Evolutionary conservation across 805 yeast genomes (phyloP).

Genomic region (Debaryomyces castellii): DNA sequence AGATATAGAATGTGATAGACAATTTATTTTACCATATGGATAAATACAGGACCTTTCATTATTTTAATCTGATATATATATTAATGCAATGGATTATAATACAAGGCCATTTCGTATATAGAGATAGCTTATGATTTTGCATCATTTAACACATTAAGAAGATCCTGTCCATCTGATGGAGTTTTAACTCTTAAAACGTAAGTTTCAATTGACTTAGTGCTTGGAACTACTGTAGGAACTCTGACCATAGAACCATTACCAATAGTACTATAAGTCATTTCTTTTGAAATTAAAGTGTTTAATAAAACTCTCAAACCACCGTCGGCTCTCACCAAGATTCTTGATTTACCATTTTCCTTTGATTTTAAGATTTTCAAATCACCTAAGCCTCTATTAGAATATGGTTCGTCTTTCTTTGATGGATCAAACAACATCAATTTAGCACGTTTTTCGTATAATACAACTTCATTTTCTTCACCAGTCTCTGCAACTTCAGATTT

Average conservation of each 20-base stretch:
- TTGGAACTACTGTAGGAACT: slow-evolving; percentile 57
- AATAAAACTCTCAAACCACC: slow-evolving; percentile 80
- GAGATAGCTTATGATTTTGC: slow-evolving; percentile 14
- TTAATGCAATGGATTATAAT: neutral
- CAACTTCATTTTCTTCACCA: slow-evolving; percentile 84
- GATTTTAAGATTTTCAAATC: slow-evolving; percentile 71
- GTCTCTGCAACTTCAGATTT: slow-evolving; percentile 56
- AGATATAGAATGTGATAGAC: slow-evolving; percentile 1
- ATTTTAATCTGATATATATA: neutral
- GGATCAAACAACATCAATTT: slow-evolving; percentile 65
- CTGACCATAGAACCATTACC: slow-evolving; percentile 68
- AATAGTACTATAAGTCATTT: slow-evolving; percentile 57
- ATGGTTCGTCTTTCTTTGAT: slow-evolving; percentile 48
- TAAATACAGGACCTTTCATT: neutral
- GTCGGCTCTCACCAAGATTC: slow-evolving; percentile 83
- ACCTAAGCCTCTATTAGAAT: slow-evolving; percentile 74
- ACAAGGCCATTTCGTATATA: neutral
- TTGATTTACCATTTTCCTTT: slow-evolving; percentile 57
- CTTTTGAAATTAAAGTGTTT: slow-evolving; percentile 60
- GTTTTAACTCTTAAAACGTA: slow-evolving; percentile 78
- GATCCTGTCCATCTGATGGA: slow-evolving; percentile 59
- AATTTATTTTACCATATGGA: no score
- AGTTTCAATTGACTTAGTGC: slow-evolving; percentile 59
- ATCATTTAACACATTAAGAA: slow-evolving; percentile 35
- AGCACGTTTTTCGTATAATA: slow-evolving; percentile 62